phyloP scores from a whole-genome alignment of 345 rosid species.

The Syzygium aqueum region DNA sequence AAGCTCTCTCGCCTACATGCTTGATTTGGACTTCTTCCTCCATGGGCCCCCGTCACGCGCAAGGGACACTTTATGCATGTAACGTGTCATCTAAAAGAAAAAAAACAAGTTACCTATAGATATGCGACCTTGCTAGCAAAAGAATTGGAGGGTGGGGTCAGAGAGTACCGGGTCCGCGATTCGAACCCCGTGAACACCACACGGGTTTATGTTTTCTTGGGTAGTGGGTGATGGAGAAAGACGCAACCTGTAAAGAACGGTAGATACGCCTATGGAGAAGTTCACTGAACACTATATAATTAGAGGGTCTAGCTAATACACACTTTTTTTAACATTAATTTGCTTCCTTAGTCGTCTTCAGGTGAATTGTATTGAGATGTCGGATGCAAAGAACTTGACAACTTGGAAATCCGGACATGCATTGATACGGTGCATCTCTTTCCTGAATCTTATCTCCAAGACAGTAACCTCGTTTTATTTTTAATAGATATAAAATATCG shows the following conservation, averaged over 20 bases:
- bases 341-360: not conserved
- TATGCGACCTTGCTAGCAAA: too few species aligned
- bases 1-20: not conserved
- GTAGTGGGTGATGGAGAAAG: not conserved
- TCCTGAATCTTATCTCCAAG: not conserved
- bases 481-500: not conserved
- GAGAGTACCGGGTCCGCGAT: too few species aligned
- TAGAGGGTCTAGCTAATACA: not conserved
- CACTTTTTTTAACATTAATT: not conserved
- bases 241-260: not conserved
- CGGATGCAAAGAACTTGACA: not conserved
- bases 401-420: not conserved
- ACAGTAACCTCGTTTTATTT: not conserved
- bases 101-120: too few species aligned
- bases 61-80: not conserved
- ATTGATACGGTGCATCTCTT: not conserved
- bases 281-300: not conserved
- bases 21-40: not conserved
- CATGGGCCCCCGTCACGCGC: accelerated
- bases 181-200: too few species aligned
- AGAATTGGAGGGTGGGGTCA: too few species aligned
- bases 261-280: not conserved
- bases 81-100: not conserved
- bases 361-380: not conserved
- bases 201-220: not conserved